phyloP scores from a whole-genome alignment of 768 basidiomycete species.

The Pholiota microspora region DNA sequence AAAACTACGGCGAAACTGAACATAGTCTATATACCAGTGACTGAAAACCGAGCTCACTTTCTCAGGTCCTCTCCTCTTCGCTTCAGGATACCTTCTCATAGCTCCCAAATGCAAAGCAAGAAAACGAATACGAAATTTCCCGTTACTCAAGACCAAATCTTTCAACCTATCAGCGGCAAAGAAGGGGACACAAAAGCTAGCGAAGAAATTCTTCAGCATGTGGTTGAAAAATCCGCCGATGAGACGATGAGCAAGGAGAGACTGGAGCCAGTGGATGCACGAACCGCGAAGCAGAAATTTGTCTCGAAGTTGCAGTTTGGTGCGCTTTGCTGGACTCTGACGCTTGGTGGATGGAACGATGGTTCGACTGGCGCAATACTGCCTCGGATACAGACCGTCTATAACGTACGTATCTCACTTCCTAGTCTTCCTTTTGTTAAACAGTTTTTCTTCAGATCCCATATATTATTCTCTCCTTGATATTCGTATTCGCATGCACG shows the following conservation, averaged over 20 bases:
- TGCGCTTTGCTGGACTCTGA: conserved; percentile 53
- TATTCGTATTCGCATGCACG: conserved; percentile 47
- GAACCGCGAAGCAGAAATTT: not conserved
- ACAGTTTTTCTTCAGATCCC: conserved; percentile 32
- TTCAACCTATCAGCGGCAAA: not conserved
- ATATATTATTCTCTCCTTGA: conserved; percentile 56
- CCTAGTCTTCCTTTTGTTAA: not conserved
- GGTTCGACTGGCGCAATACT: conserved; percentile 72
- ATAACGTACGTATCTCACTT: conserved; percentile 32
- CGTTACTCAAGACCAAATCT: not conserved
- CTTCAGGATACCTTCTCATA: no score
- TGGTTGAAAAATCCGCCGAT: not conserved
- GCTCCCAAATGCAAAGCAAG: not conserved
- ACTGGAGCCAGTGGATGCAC: not conserved
- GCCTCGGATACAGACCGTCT: conserved; percentile 65
- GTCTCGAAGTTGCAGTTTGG: conserved; percentile 37
- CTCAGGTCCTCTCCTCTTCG: not conserved
- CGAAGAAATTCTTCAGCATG: not conserved
- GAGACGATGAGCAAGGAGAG: not conserved
- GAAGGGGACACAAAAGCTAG: not conserved
- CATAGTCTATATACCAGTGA: no score
- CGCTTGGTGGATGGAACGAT: conserved; percentile 78
- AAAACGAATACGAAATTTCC: not conserved
- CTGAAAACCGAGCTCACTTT: no score
- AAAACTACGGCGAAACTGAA: no score